Evolutionary conservation across 805 yeast genomes (phyloP).

Genomic region (Ogataea ganodermae): DNA sequence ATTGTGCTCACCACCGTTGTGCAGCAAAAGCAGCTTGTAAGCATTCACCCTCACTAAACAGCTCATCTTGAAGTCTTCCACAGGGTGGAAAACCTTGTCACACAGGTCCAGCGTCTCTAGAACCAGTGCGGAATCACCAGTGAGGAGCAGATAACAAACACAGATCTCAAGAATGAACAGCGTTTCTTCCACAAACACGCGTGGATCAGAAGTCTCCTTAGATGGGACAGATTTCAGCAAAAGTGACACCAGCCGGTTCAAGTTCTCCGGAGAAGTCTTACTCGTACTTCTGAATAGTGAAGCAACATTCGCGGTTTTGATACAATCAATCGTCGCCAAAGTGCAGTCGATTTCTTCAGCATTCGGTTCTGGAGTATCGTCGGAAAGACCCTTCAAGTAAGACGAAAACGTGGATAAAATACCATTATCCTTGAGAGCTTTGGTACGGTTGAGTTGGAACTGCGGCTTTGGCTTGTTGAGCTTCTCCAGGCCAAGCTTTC

Average conservation of each 20-base stretch:
- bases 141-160: conserved; percentile 34
- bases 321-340: conserved; percentile 77
- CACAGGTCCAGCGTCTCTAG: conserved; percentile 23
- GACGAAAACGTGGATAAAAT: conserved; percentile 90
- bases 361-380: conserved; percentile 88
- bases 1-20: conserved; percentile 33
- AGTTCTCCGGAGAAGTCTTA: conserved; percentile 37
- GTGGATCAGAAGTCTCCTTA: conserved; percentile 31
- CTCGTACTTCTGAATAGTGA: conserved; percentile 56
- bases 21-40: conserved; percentile 51
- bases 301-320: conserved; percentile 65
- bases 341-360: conserved; percentile 91
- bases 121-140: conserved; percentile 30
- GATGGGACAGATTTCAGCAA: conserved; percentile 39
- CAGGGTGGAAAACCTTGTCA: conserved; percentile 25
- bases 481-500: conserved; percentile 49
- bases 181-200: conserved; percentile 31
- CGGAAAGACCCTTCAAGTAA: conserved; percentile 82
- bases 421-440: conserved; percentile 71
- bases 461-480: conserved; percentile 68
- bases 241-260: conserved; percentile 36
- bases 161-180: conserved; percentile 35
- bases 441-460: conserved; percentile 60
- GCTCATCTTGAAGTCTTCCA: conserved; percentile 31
- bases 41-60: conserved; percentile 46